A percentile compares a stretch with the other conserved stretches of the same genome.
These are phyloP conservation scores for Aphanomyces invadans DNA, from an alignment of 352 stramenopile species.

Conservation along the genomic window DNA sequence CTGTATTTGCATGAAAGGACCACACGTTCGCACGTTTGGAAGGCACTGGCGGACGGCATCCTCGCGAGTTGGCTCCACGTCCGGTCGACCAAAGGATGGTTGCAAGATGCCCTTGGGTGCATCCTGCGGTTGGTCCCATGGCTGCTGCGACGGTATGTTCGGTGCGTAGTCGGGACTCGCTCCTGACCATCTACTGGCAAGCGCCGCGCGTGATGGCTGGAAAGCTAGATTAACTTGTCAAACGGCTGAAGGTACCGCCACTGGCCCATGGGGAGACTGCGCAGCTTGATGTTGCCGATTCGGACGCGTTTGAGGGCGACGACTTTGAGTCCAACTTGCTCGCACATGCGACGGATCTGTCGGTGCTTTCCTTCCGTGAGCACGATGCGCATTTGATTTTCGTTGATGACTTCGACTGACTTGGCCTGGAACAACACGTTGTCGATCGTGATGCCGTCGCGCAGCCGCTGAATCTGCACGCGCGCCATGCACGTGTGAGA, in stretches of 20 bases:
- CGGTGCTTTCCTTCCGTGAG: constrained; percentile 93
- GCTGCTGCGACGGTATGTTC: too few relatives aligned
- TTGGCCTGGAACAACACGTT: constrained; percentile 70
- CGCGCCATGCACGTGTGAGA: too few relatives aligned
- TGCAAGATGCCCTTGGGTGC: too few relatives aligned
- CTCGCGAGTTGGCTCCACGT: too few relatives aligned
- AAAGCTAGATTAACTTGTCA: constrained; percentile 34
- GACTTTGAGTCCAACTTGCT: constrained; percentile 84
- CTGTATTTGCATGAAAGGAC: too few relatives aligned
- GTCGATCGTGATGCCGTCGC: constrained; percentile 42
- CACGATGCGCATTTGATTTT: constrained; percentile 77
- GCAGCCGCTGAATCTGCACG: constrained; percentile 39
- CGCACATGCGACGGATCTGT: constrained; percentile 95
- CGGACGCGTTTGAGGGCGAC: constrained; percentile 85
- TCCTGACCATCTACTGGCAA: too few relatives aligned
- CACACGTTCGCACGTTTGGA: too few relatives aligned
- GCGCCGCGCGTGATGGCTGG: background rate
- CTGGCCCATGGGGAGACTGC: constrained; percentile 52
- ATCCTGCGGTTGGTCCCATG: too few relatives aligned
- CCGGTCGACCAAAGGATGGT: too few relatives aligned
- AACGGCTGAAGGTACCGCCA: constrained; percentile 75
- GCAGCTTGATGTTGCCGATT: constrained; percentile 85
- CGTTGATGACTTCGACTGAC: constrained; percentile 69
- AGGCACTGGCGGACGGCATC: too few relatives aligned
- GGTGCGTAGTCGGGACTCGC: too few relatives aligned